Base-by-base conservation (phyloP, 331 rosid genomes). In the Ulmus americana region DNA sequence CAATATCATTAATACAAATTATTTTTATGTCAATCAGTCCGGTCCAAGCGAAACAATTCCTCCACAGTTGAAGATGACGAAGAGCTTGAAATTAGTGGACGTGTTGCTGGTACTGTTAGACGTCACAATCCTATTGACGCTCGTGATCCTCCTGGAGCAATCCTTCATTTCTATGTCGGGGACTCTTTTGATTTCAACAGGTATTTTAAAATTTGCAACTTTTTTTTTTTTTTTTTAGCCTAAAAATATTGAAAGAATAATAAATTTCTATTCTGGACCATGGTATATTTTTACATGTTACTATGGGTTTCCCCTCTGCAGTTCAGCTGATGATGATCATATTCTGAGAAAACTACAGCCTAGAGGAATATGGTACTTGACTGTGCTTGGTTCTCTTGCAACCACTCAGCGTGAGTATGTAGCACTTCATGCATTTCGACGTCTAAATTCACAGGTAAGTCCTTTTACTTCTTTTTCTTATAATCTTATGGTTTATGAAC, bases 381-480 rank as follows among this genome's bases (percentile, higher is more conserved):
- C 97, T 11, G 92, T 90, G 65, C 99, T 94, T 47, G 99, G 99
- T 69, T 94, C 99, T 79, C 95, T 90, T 44, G 97, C 99, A 60
- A 94, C 99, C 57, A 94, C 99, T 42, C 99, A 94, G 88, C 76
- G 99, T 58, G 99, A 94, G 73, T 94, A 94, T 45, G 40, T 90
- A 72, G 97, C 97, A 62, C 79, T 94, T 45, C 99, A 94, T 75
- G 99, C 99, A 79, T 94, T 94, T 84, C 99, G 95, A 39, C 97
- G 96, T 63, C 82, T 94, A 72, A 94, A 87, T 84, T 20, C 70
- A 67, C 99, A 94, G 97, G 99, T 94, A 38, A 53, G 43, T 53
- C 63, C 53, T n/a, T 49, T 63, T 45, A 6, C 67, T 67, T 40
- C n/a, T 43, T 63, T 20, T 55, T 55, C 16, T 54, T n/a, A 47